Percentiles rank a stretch among this genome's conserved stretches.
phyloP scores from a whole-genome alignment of 2,329 filamentous ascomycete species.

The Cytospora schulzeri region DNA sequence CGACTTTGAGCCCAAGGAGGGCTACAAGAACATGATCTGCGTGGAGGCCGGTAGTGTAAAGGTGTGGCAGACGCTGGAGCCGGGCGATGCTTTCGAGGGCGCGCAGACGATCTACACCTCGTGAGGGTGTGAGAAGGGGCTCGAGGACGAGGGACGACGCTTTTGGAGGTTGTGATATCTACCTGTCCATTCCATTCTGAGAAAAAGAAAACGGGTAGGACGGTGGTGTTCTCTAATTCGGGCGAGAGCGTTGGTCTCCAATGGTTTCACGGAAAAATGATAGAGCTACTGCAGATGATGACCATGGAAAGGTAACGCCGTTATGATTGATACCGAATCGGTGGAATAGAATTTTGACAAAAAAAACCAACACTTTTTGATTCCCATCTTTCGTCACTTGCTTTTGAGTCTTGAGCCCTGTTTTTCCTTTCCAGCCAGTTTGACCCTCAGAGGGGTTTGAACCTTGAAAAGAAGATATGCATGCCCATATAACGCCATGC shows the following conservation, averaged over 20 bases:
- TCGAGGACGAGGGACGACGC: neutral
- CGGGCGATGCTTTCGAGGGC: constrained; percentile 68
- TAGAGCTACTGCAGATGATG: neutral
- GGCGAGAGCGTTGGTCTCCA: neutral
- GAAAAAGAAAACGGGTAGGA: neutral
- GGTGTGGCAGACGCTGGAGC: constrained; percentile 82
- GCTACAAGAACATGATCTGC: constrained; percentile 91
- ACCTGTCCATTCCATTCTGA: neutral
- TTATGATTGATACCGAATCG: neutral
- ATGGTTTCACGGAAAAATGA: neutral
- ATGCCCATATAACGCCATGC: constrained; percentile 5
- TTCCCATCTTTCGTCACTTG: neutral
- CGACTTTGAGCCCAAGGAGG: constrained; percentile 88
- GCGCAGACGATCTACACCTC: constrained; percentile 56
- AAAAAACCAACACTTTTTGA: neutral
- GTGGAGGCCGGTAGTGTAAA: constrained; percentile 86
- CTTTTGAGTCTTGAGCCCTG: neutral
- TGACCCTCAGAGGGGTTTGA: neutral
- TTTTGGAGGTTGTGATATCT: constrained; percentile 22
- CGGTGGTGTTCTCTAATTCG: neutral
- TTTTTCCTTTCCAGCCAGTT: neutral
- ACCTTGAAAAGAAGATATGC: neutral
- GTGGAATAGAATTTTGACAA: neutral
- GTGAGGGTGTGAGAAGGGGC: constrained; percentile 31
- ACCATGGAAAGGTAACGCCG: neutral